These are phyloP conservation scores for Fusarium pilosicola DNA, from an alignment of 2,329 filamentous ascomycete species.

Conservation along the genomic window DNA sequence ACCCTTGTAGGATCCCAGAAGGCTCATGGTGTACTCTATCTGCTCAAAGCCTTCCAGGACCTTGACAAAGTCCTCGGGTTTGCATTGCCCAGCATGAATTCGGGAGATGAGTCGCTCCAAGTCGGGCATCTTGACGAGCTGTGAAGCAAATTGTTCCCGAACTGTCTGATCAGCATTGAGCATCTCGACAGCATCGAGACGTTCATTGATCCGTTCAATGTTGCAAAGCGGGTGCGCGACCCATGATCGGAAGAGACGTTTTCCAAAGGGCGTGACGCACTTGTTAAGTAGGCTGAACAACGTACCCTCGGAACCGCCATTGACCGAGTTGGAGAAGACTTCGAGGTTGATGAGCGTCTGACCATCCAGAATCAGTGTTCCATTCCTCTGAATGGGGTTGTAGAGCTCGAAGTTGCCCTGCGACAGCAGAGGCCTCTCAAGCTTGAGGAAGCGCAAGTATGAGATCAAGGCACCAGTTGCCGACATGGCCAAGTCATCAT, in stretches of 20 bases:
- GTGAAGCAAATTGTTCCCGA: constrained; percentile 87
- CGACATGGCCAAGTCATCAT: constrained; percentile 88
- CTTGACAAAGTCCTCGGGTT: constrained; percentile 89
- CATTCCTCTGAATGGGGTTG: constrained; percentile 89
- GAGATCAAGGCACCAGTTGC: constrained; percentile 89
- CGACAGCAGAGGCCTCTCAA: constrained; percentile 86
- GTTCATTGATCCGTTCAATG: constrained; percentile 87
- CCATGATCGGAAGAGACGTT: constrained; percentile 95
- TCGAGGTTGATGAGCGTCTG: constrained; percentile 99
- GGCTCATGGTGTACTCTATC: constrained; percentile 91
- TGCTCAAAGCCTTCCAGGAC: constrained; percentile 97
- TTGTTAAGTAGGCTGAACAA: constrained; percentile 91
- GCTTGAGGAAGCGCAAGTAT: constrained; percentile 86
- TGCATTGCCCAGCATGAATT: constrained; percentile 91
- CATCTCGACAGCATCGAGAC: constrained; percentile 92
- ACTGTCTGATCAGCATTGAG: constrained; percentile 84
- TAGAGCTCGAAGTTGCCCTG: constrained; percentile 93
- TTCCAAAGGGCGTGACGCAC: constrained; percentile 96
- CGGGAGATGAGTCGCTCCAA: constrained; percentile 93
- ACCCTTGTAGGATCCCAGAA: constrained; percentile 78
- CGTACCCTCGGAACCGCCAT: constrained; percentile 86
- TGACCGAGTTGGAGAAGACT: constrained; percentile 91
- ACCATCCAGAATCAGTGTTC: constrained; percentile 90
- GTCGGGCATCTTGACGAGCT: constrained; percentile 91
- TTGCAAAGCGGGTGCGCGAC: constrained; percentile 95